Evolutionary conservation across 2,329 filamentous ascomycete genomes (phyloP), one percentile per base, ranked within the genome.

Genomic region (Cladosporium colombiae): DNA sequence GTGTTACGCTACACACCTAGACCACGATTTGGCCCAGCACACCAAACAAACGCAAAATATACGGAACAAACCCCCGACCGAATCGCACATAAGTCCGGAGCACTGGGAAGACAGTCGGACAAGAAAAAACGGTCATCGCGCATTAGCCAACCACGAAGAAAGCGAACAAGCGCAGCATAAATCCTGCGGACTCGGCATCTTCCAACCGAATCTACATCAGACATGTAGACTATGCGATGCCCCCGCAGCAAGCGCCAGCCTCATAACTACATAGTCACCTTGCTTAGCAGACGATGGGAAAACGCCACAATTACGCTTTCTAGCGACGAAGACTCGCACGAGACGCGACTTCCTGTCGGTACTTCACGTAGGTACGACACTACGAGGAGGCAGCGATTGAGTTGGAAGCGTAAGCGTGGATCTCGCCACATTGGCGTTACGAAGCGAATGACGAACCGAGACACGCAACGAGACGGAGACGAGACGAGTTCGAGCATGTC

Each of bases 241-340:
- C 13, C 13, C 40, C 40, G 18, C 40, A 29, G 40, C 40, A 46
- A 21, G n/a, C 40, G 40, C 40, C 40, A 46, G 40, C 40, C 40
- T 46, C 40, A 46, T 11, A 8, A 40, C 33, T 33, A 27, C 25
- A 21, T 46, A 23, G 18, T 21, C 8, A 21, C 21, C 1, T 46
- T 3, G 8, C 40, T 21, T 46, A 21, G 21, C 40, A 52, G 49
- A 29, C 49, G 3, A 44, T n/a, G 37, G 1, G 8, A 49, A 21
- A 60, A 33, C 44, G 46, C 46, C 44, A 62, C 46, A 27, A 62
- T 62, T 62, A 62, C 59, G 59, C 59, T 62, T 62, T 62, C 5
- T n/a, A 62, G 59, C 27, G 23, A 31, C 44, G 25, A 53, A 27
- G 18, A 31, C 50, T 29, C 46, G 11, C 44, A 50, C 44, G 21